Evolutionary conservation across 306 rosid species (phyloP), one percentile per base, ranked within the genome.

Genomic region (Ceratonia siliqua): DNA sequence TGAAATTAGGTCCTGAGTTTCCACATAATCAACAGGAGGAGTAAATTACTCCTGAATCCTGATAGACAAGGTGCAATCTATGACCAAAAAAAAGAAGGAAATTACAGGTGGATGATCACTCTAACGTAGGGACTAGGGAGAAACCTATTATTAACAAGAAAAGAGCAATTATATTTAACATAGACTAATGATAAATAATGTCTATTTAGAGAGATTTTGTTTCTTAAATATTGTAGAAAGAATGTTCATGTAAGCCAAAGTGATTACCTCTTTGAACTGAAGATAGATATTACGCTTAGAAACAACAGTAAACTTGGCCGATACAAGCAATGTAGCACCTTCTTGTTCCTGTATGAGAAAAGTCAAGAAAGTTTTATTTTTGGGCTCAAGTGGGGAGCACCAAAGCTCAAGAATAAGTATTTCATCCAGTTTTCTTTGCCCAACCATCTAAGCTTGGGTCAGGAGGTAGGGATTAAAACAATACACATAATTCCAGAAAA

Each of bases 251-350:
- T 3, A 68, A 68, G 49, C 35, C 13, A 76, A 61, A 50, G 62
- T 74, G 50, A 74, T 75, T 79, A 91, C 98, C 97, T 91, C 92
- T 84, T 91, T 88, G 87, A 94, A 94, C 87, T 81, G 75, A 68
- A 94, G 97, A 76, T 89, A 89, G 79, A 91, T 85, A 82, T 94
- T 94, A 66, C 96, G 98, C 9, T 49, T 41, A 14, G 97, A 94
- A 49, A 94, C 94, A 28, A 84, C 65, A 3, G 81, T 79, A 75
- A 94, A 91, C 66, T 89, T 89, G 20, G 98, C 91, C 73, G 96
- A 94, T 55, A 94, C 98, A 76, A 94, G 78, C 61, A 94, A 80
- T 38, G 97, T 91, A 21, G 97, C 97, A 61, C 98, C 98, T 71
- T 94, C 98, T 81, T 91, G 88, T 75, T 94, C 96, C 97, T 94